phyloP scores from a whole-genome alignment of 225 moss, liverwort and hornwort species.

The Pseudisothecium myosuroides region DNA sequence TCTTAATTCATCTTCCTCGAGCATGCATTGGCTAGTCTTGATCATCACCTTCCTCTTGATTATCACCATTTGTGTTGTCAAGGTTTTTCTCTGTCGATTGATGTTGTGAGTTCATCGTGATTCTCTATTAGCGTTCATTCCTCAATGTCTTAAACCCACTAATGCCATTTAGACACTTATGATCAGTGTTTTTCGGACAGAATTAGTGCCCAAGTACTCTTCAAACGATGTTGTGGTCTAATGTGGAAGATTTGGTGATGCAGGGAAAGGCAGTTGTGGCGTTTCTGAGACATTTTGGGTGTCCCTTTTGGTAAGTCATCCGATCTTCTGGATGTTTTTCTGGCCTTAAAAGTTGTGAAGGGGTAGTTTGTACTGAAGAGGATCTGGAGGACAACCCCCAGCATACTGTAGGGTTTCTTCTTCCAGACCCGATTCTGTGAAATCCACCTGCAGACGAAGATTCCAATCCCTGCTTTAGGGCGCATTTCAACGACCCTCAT shows the following conservation, averaged over 20 bases:
- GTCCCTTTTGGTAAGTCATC: slow-evolving; percentile 37
- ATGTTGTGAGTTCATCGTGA: neutral
- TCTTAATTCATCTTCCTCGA: neutral
- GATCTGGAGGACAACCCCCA: neutral
- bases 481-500: neutral
- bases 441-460: neutral
- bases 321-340: neutral
- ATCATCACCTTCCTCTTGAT: neutral
- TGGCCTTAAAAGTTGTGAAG: neutral
- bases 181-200: neutral
- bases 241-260: neutral
- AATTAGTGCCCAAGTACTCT: neutral
- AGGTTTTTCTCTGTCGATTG: neutral
- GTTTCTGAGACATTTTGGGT: slow-evolving; percentile 50
- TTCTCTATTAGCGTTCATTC: neutral
- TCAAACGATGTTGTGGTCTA: neutral
- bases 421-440: neutral
- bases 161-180: neutral
- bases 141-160: neutral
- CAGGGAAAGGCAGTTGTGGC: slow-evolving; percentile 57
- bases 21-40: neutral
- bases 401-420: neutral
- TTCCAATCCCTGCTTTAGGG: neutral
- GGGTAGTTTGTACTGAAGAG: neutral
- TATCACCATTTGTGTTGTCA: neutral